Base-by-base conservation (phyloP, 352 stramenopile species). In the Stramenopiles sp. region DNA sequence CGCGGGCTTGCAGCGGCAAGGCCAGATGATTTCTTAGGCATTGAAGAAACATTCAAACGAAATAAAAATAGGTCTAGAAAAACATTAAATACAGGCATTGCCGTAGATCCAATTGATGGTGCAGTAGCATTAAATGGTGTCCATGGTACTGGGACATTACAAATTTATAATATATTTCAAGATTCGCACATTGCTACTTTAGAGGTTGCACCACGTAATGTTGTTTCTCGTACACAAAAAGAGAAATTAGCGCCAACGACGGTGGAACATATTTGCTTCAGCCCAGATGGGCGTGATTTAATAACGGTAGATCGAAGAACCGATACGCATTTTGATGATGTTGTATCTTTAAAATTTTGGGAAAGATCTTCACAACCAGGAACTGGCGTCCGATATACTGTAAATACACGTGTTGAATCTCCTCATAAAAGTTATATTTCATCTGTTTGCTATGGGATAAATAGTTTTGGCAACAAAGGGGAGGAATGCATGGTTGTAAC, bases 161-260 rank as follows among this genome's bases (percentile, higher is more conserved):
- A 80, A 43, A 74, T 83, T 74, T 83, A 81, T 32, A 78, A 83
- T 63, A 63, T 80, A 32, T 29, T n/a, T 1, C 20, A 32, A 0
- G 79, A 80, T 1, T 32, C 31, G n/a, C 78, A 79, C 6, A 1
- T 80, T 32, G 32, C 13, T n/a, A 27, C 30, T 6, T 38, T 83
- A 0, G 79, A 83, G n/a, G 80, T 82, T 6, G 27, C 78, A 0
- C 29, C 6, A 13, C 73, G 78, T 27, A 83, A 83, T 32, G 7
- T 32, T 4, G 27, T 83, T 7, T 79, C 81, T 29, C 20, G 63
- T 13, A 80, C 79, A n/a, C 63, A 80, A 33, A 73, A 38, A 23
- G 80, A 83, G 13, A 53, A 53, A 53, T 53, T 53, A 13, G 38
- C 38, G 4, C 38, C 38, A 13, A 53, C 38, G 13, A 53, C 38